A percentile compares a stretch with the other conserved stretches of the same genome.
Evolutionary conservation across 129 eudicot species (phyloP).

Genomic region (Flaveria trinervia): DNA sequence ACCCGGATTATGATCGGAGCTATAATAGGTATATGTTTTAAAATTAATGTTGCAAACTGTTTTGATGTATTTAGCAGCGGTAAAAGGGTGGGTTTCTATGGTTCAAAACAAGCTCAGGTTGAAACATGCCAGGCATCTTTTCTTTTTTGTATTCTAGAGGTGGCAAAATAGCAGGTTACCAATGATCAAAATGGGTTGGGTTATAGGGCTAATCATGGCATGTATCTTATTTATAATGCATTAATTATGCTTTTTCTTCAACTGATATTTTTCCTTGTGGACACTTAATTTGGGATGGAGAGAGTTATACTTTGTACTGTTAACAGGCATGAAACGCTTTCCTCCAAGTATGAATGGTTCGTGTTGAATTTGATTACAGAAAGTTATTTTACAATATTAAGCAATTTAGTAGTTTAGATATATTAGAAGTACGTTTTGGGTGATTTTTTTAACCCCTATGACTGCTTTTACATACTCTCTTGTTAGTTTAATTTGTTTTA

Average conservation of each 20-base stretch:
- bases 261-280: too few relatives aligned
- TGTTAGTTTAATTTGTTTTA: neutral
- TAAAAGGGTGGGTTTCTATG: neutral
- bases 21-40: slow-evolving; percentile 66
- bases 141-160: neutral
- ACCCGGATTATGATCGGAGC: slow-evolving; percentile 96
- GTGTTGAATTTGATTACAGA: neutral
- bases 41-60: neutral
- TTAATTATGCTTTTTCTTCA: too few relatives aligned
- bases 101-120: neutral
- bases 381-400: neutral
- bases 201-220: too few relatives aligned
- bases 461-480: neutral
- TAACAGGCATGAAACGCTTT: neutral
- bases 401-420: neutral
- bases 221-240: too few relatives aligned
- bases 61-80: neutral
- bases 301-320: neutral
- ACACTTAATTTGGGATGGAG: too few relatives aligned
- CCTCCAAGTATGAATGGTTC: neutral
- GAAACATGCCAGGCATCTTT: neutral
- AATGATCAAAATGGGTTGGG: too few relatives aligned
- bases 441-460: neutral
- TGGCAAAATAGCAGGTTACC: too few relatives aligned
- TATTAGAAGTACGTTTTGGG: neutral